Evolutionary conservation across 75 land plant species (phyloP).

Genomic region (Gnetum montanum): DNA sequence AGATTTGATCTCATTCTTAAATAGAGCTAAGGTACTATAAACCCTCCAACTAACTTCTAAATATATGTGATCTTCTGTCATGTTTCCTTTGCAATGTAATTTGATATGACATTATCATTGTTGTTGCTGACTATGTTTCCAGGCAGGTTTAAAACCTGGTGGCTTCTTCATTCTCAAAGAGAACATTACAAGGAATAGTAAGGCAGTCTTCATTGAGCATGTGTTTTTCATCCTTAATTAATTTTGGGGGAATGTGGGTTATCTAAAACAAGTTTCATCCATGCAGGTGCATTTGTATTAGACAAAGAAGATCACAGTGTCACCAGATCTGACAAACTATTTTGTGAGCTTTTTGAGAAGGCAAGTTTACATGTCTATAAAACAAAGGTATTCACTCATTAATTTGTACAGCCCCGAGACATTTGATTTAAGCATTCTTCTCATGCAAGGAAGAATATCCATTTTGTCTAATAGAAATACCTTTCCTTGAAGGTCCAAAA

Average conservation of each 20-base stretch:
- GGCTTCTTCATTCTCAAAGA: conserved; percentile 90
- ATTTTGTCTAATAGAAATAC: not conserved
- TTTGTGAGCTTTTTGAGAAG: conserved; percentile 66
- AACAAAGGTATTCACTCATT: conserved; percentile 35
- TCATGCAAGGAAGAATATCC: not conserved
- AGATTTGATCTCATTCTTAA: conserved; percentile 84
- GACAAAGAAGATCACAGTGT: conserved; percentile 83
- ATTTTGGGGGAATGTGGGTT: too few species aligned
- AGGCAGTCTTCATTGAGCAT: not conserved
- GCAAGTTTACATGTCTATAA: conserved; percentile 61
- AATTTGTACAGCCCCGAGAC: not conserved
- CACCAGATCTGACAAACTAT: conserved; percentile 83
- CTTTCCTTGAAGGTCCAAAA: conserved; percentile 54
- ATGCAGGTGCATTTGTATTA: conserved; percentile 87
- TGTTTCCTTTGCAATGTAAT: too few species aligned
- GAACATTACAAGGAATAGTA: conserved; percentile 73
- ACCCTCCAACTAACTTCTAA: too few species aligned
- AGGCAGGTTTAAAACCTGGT: conserved; percentile 84
- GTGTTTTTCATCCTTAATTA: not conserved
- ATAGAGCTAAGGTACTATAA: conserved; percentile 71
- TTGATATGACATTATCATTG: too few species aligned
- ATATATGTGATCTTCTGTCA: too few species aligned
- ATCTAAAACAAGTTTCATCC: not conserved
- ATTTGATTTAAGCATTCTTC: not conserved
- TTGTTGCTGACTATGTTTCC: conserved; percentile 2